Base-by-base conservation (phyloP, 1,284 basidiomycete species). In the Marasmius sp. region DNA sequence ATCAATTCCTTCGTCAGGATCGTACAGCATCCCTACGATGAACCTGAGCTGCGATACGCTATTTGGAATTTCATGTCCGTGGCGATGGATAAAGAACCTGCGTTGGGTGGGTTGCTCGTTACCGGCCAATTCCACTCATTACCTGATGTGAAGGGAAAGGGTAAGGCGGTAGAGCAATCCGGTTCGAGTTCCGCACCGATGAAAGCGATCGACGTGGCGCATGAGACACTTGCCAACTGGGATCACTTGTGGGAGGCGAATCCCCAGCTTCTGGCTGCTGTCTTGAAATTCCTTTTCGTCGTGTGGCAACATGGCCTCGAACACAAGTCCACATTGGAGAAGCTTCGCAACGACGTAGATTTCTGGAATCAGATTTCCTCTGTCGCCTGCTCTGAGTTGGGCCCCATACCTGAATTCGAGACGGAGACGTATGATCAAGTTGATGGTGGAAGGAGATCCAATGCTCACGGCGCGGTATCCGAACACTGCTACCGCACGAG, bases 271-370 rank as follows among this genome's bases (percentile, higher is more conserved):
- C 81, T 98, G 7, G 85, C 90, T 1, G 86, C 89, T 10, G 83
- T 93, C 6, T 76, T 97, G 57, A 81, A 85, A 9, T 97, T 96
- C 77, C 76, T 96, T 61, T 86, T 91, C 64, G 82, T 88, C 9
- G 88, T 94, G 1, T 96, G 93, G 92, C 85, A 89, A 67, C 93
- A 93, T 68, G 90, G 86, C 7, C 78, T 89, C 56, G 93, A 95
- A 68, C 92, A 94, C 71, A 86, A 84, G 61, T 68, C 78, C 0
- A 77, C 82, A 0, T 78, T 95, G 51, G 82, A 86, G 27, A 68
- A 79, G 1, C 74, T 88, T 6, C 84, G 88, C 18, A 73, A 79
- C 16, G 82, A 89, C 64, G 68, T 77, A 0, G 77, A 75, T 18
- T 86, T 94, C 64, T 94, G 92, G 88, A 77, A 81, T 9, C 79